These are phyloP conservation scores for Bisporella sp. DNA, from an alignment of 2,329 filamentous ascomycete species.

Conservation along the genomic window DNA sequence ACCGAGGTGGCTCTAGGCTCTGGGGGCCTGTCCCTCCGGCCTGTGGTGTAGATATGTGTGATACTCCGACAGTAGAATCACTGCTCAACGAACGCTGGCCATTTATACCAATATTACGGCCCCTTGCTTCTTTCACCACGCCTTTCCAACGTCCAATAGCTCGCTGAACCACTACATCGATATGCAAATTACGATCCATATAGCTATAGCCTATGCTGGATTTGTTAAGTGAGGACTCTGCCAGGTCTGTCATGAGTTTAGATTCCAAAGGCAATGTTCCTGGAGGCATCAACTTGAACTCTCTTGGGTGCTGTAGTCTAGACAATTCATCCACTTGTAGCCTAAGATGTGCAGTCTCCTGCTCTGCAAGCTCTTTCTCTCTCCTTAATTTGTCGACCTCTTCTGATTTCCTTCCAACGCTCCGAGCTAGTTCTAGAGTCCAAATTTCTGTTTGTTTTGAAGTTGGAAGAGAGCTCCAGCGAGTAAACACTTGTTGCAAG, in stretches of 20 bases:
- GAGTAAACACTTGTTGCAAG: conserved; percentile 66
- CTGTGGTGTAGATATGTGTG: not conserved
- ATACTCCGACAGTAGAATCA: conserved; percentile 9
- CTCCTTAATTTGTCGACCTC: conserved; percentile 44
- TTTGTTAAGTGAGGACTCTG: conserved; percentile 40
- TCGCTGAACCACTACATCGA: conserved; percentile 43
- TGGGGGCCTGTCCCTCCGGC: not conserved
- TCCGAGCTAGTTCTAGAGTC: conserved; percentile 54
- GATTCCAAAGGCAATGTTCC: conserved; percentile 45
- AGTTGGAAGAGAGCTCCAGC: conserved; percentile 62
- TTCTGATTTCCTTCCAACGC: conserved; percentile 48
- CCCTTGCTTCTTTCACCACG: conserved; percentile 47
- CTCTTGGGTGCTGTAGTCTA: conserved; percentile 50
- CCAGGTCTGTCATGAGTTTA: conserved; percentile 39
- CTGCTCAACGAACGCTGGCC: conserved; percentile 40
- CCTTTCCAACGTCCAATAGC: conserved; percentile 56
- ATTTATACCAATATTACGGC: conserved; percentile 34
- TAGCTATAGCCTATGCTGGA: conserved; percentile 39
- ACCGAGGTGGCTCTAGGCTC: not conserved
- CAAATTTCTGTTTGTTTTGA: conserved; percentile 53
- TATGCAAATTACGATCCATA: conserved; percentile 45
- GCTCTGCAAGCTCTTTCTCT: conserved; percentile 34
- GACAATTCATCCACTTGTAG: conserved; percentile 53
- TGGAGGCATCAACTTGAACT: conserved; percentile 48
- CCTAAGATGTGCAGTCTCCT: conserved; percentile 51